Evolutionary conservation across 495 filamentous ascomycete genomes (phyloP), one percentile per base, ranked within the genome.

Genomic region (Penicillium coprophilum): DNA sequence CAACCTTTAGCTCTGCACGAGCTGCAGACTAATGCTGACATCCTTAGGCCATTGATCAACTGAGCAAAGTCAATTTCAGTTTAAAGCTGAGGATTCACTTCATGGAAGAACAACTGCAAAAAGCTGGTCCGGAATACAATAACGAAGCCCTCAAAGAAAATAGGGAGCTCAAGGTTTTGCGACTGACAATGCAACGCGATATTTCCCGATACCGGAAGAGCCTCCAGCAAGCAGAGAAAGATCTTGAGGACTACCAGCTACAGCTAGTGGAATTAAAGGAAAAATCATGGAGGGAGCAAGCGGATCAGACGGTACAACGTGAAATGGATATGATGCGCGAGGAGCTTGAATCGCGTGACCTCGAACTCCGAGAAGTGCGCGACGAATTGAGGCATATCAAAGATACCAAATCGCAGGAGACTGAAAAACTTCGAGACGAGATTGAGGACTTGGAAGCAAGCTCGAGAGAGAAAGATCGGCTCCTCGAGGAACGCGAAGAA

Each of bases 61-160:
- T 97, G 57, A 91, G 97, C 69, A 98, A 97, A 75, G 79, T 80
- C 56, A 97, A 97, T 64, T 98, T 96, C 65, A 95, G 95, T 58
- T 78, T 98, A 38, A 98, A 98, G 72, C 82, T 98, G 54, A 97
- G 96, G 73, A 94, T 97, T 38, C 92, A 96, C 72, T 97, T 93
- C 63, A 78, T 98, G 27, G 91, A 93, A 71, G 90, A 97, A 61
- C 85, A 88, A 23, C 68, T 97, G 15, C 80, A 87, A 36, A 96
- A 93, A 67, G 82, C 86, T 23, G 95, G 94, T 0, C 92, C 91
- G 3, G 87, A 88, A 32, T 91, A 90, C 76, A 92, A 91, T 66
- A 87, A 93, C 61, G 82, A 84, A 20, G 90, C 95, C 1, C 74
- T 98, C 12, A 88, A 88, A 66, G 94, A 98, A 73, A 97, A 97